Evolutionary conservation across 2,329 filamentous ascomycete genomes (phyloP).

Genomic region (Xylariaceae sp.): DNA sequence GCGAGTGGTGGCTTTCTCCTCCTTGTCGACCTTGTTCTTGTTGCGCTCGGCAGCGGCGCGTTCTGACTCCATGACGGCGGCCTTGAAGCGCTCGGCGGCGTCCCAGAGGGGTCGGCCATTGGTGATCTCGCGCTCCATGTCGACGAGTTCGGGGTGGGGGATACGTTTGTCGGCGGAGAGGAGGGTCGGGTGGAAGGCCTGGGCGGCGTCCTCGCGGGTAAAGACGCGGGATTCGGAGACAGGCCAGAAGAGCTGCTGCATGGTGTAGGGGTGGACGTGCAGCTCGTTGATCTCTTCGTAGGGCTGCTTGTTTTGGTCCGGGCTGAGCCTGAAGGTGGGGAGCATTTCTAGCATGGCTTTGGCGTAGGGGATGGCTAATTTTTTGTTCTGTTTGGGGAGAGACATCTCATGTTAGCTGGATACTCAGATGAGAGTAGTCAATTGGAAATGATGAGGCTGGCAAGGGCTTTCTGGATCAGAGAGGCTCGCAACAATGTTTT

Average conservation of each 20-base stretch:
- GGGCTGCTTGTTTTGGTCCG: constrained; percentile 41
- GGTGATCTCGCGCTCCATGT: constrained; percentile 47
- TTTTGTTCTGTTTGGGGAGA: constrained; percentile 60
- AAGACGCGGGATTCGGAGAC: constrained; percentile 60
- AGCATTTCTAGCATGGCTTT: constrained; percentile 76
- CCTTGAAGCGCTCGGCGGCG: constrained; percentile 38
- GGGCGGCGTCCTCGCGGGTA: constrained; percentile 62
- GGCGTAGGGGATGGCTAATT: constrained; percentile 71
- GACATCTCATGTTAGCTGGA: too few species aligned
- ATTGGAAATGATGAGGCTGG: too few species aligned
- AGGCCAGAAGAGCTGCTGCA: constrained; percentile 62
- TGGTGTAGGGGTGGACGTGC: constrained; percentile 57
- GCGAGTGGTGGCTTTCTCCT: constrained; percentile 38
- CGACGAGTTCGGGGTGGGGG: constrained; percentile 58
- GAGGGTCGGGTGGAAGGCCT: constrained; percentile 58
- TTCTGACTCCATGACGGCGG: constrained; percentile 37
- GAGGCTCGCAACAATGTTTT: constrained; percentile 67
- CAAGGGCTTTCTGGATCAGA: constrained; percentile 56
- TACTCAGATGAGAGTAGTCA: too few species aligned
- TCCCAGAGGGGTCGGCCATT: constrained; percentile 35
- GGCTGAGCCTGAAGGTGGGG: constrained; percentile 60
- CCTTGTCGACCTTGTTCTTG: constrained; percentile 28
- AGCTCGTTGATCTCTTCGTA: constrained; percentile 64
- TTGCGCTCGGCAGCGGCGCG: constrained; percentile 40
- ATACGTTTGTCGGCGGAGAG: constrained; percentile 58